Percentiles rank a stretch among this genome's conserved stretches.
Conservation (phyloP, 1,284 basidiomycete species). For the Naganishia cerealis region DNA sequence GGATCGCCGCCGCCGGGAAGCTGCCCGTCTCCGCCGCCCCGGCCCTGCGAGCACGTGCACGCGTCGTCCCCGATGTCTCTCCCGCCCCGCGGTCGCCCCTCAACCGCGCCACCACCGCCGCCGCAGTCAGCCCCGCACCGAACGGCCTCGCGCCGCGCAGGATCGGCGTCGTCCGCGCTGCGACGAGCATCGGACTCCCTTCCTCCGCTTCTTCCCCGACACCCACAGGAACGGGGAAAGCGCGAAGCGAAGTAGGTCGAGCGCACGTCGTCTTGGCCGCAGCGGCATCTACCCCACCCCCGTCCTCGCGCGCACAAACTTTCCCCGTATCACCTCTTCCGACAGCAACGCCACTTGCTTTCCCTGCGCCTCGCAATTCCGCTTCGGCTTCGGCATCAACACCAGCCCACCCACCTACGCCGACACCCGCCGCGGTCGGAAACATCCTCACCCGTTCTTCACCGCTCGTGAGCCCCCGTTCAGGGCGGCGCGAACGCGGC, state of each 20-base stretch:
- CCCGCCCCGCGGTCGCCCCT: too few species aligned
- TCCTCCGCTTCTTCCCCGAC: neutral
- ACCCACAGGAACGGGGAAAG: neutral
- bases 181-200: constrained; percentile 1
- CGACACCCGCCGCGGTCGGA: too few species aligned
- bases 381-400: neutral
- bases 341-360: neutral
- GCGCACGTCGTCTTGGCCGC: neutral
- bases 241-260: neutral
- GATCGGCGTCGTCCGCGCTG: constrained; percentile 1
- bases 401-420: too few species aligned
- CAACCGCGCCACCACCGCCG: too few species aligned
- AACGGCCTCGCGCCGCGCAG: constrained; percentile 11
- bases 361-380: neutral
- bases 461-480: constrained; percentile 22
- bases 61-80: too few species aligned
- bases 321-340: neutral
- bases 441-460: neutral
- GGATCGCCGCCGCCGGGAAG: too few species aligned
- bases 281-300: neutral
- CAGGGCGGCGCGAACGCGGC: constrained; percentile 5
- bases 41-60: too few species aligned
- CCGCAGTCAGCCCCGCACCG: neutral
- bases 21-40: too few species aligned
- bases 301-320: neutral